Conservation (phyloP, 176 grass and related monocot genomes). For the Triticum urartu region DNA sequence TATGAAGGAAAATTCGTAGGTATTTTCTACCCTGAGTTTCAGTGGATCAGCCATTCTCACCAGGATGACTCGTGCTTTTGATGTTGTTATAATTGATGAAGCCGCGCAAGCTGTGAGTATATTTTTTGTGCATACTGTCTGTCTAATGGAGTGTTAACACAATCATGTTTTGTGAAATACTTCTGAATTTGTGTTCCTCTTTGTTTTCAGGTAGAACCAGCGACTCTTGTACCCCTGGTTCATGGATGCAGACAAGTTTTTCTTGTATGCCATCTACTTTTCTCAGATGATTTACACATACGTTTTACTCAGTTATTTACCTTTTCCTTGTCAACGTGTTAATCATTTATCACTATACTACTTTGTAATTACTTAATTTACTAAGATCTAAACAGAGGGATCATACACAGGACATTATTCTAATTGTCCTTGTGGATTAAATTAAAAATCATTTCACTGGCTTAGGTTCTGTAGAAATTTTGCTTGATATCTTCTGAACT, state of each 20-base stretch:
- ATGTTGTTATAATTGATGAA: constrained; percentile 99
- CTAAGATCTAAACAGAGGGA: not conserved
- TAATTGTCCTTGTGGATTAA: not conserved
- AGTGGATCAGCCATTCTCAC: constrained; percentile 79
- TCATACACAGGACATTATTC: constrained; percentile 1
- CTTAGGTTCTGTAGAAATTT: constrained; percentile 16
- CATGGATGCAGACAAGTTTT: constrained; percentile 98
- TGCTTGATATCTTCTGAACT: not conserved
- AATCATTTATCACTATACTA: not conserved
- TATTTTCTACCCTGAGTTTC: constrained; percentile 98
- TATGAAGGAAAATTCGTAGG: constrained; percentile 43
- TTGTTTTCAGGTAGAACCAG: constrained; percentile 76
- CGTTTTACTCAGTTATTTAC: not conserved
- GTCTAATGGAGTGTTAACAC: constrained; percentile 9
- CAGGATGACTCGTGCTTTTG: constrained; percentile 79
- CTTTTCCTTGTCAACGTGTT: not conserved
- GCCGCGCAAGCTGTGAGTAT: constrained; percentile 90
- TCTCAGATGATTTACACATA: constrained; percentile 14
- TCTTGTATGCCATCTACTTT: constrained; percentile 60
- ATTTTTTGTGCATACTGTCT: constrained; percentile 11
- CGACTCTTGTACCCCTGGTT: constrained; percentile 73
- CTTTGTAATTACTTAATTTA: not conserved
- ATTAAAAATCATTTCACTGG: not conserved
- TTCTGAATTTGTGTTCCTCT: constrained; percentile 22
- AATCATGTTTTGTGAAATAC: constrained; percentile 11